Evolutionary conservation across 2,329 filamentous ascomycete species (phyloP).

Genomic region (Pestalotiopsis sp.): DNA sequence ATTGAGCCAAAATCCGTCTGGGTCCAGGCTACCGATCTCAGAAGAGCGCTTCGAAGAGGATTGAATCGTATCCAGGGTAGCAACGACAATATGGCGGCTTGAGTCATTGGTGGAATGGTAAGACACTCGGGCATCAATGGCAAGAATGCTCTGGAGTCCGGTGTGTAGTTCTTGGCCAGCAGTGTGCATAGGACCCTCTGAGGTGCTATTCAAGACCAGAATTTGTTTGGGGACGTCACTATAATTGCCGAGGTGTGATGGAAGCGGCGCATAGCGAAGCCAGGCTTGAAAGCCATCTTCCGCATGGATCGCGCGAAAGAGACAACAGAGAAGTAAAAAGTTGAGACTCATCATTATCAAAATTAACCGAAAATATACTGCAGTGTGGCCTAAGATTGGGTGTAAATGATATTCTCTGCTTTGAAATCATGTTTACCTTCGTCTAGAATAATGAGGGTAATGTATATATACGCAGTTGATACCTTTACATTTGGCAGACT

Average conservation of each 20-base stretch:
- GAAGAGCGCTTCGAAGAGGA: conserved; percentile 31
- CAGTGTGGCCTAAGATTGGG: too few relatives aligned
- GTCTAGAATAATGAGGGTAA: too few relatives aligned
- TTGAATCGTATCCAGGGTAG: conserved; percentile 47
- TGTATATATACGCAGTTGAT: too few relatives aligned
- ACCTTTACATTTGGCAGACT: too few relatives aligned
- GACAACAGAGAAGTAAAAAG: background rate
- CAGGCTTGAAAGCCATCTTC: conserved; percentile 54
- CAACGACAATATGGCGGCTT: conserved; percentile 51
- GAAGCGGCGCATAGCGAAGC: conserved; percentile 54
- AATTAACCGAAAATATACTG: too few relatives aligned
- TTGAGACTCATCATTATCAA: background rate
- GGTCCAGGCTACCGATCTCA: conserved; percentile 32
- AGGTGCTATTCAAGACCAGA: conserved; percentile 55
- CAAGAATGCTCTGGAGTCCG: background rate
- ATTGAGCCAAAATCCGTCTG: conserved; percentile 65
- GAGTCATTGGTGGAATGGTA: background rate
- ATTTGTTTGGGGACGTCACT: conserved; percentile 49
- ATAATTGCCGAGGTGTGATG: conserved; percentile 25
- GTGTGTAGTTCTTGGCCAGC: conserved; percentile 57
- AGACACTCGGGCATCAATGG: background rate
- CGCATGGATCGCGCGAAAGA: conserved; percentile 25
- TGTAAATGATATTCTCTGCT: too few relatives aligned
- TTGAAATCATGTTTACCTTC: too few relatives aligned
- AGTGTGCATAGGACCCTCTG: conserved; percentile 57